Conservation (phyloP, 257 asterid genomes). For the Knoxia roxburghii region DNA sequence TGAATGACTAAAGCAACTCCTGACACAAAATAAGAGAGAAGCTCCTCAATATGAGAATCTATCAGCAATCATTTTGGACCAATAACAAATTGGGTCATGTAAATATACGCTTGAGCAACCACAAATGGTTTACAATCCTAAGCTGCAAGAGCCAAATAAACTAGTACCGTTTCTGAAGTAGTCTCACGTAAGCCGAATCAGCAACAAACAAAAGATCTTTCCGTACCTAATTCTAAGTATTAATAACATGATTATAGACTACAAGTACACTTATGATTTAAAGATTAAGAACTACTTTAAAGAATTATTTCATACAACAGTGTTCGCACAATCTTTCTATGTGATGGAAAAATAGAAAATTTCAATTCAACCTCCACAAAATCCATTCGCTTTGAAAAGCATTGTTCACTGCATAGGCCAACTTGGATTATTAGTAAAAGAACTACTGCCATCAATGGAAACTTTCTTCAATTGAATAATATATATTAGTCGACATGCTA, state of each 20-base stretch:
- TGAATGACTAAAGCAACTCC: not conserved
- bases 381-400: not conserved
- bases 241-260: not conserved
- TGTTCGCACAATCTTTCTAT: not conserved
- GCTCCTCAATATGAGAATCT: not conserved
- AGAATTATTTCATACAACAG: not conserved
- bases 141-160: not conserved
- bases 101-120: too few relatives aligned
- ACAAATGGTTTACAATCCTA: not conserved
- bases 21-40: not conserved
- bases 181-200: not conserved
- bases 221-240: too few relatives aligned
- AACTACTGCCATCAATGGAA: not conserved
- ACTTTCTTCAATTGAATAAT: not conserved
- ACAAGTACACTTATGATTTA: not conserved
- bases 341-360: not conserved
- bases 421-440: not conserved
- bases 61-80: not conserved
- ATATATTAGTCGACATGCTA: not conserved
- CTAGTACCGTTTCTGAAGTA: not conserved
- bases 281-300: not conserved
- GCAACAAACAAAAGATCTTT: not conserved
- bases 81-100: not conserved
- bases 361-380: not conserved
- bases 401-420: not conserved